phyloP scores from a whole-genome alignment of 129 eudicot species.

The Chrysanthemum makinoi region DNA sequence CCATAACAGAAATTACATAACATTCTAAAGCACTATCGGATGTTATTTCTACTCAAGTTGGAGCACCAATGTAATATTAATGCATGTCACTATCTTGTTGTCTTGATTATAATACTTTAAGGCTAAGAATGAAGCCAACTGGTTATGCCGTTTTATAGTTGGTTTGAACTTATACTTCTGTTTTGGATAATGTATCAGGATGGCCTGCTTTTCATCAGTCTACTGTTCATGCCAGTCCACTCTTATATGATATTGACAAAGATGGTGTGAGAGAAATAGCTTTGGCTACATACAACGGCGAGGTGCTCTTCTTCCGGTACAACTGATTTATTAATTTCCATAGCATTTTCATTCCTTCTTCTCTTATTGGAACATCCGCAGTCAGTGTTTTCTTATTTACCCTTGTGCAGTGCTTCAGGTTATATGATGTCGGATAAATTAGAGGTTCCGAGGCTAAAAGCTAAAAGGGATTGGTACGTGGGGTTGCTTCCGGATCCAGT shows the following conservation, averaged over 20 bases:
- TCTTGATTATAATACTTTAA: background rate
- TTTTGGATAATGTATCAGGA: constrained; percentile 46
- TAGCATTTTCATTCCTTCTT: constrained; percentile 8
- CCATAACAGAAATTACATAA: no score
- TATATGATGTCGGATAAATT: constrained; percentile 94
- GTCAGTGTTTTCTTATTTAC: constrained; percentile 10
- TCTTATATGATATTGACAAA: constrained; percentile 93
- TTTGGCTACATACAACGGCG: constrained; percentile 95
- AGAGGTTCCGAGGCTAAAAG: constrained; percentile 84
- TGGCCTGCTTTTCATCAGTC: constrained; percentile 99
- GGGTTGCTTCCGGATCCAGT: constrained; percentile 81
- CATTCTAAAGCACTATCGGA: no score
- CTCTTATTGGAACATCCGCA: constrained; percentile 11
- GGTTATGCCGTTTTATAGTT: background rate
- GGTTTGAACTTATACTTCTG: constrained; percentile 14
- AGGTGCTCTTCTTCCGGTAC: constrained; percentile 98
- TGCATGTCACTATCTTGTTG: no score
- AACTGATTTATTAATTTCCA: constrained; percentile 13
- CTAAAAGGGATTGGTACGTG: constrained; percentile 87
- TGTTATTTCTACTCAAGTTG: no score
- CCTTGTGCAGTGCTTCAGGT: constrained; percentile 72
- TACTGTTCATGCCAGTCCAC: constrained; percentile 97
- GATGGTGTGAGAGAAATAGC: constrained; percentile 99
- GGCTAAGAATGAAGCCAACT: background rate
- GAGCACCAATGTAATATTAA: no score